phyloP scores from a whole-genome alignment of 129 eudicot species.

The Silybum marianum region DNA sequence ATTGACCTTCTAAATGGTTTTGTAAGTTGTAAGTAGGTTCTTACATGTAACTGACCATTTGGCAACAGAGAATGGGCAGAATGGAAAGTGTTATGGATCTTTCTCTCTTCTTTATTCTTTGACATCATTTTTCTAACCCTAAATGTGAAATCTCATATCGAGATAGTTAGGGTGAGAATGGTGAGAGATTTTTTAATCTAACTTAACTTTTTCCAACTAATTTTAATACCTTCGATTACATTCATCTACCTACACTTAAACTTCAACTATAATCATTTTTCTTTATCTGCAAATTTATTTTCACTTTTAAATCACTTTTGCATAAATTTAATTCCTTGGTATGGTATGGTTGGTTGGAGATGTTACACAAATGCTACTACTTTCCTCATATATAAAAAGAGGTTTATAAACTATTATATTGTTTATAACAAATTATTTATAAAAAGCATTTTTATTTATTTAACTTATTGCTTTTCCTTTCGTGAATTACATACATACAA shows the following conservation, averaged over 20 bases:
- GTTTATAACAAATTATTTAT: neutral
- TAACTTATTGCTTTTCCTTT: constrained; percentile 14
- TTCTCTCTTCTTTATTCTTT: neutral
- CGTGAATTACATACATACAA: constrained; percentile 12
- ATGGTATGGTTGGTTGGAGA: neutral
- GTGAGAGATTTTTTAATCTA: too few species aligned
- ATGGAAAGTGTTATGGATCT: neutral
- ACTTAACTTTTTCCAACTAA: too few species aligned
- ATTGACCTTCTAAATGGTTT: neutral
- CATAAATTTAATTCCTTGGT: too few species aligned
- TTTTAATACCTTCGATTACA: too few species aligned
- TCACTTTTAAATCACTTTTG: too few species aligned
- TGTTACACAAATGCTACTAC: neutral
- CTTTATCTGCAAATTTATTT: too few species aligned
- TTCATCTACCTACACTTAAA: too few species aligned
- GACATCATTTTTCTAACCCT: neutral
- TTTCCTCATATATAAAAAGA: neutral
- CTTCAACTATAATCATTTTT: too few species aligned
- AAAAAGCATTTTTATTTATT: neutral
- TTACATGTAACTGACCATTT: constrained; percentile 26
- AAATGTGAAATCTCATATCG: neutral
- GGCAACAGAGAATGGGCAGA: constrained; percentile 27
- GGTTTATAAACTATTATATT: neutral
- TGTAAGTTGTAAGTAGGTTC: neutral
- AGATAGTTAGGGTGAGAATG: too few species aligned